These are phyloP conservation scores for Didymella pinodella DNA, from an alignment of 2,329 filamentous ascomycete species.

Conservation along the genomic window DNA sequence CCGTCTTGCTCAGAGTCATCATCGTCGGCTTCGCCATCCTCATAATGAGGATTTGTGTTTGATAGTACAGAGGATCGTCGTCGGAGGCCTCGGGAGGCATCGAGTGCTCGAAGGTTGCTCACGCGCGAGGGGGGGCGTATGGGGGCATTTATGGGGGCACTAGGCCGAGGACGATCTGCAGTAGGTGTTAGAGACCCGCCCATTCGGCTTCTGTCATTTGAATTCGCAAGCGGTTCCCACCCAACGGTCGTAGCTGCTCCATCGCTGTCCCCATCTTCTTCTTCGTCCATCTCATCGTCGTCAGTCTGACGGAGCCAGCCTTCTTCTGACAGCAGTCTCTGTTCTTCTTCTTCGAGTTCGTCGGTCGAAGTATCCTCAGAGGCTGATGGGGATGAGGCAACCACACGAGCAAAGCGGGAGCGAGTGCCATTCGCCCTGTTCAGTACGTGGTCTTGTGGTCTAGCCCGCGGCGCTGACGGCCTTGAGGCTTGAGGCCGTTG, in stretches of 20 bases:
- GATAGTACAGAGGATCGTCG: constrained; percentile 50
- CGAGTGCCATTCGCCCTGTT: constrained; percentile 48
- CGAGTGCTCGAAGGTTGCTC: constrained; percentile 42
- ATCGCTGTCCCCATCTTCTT: constrained; percentile 53
- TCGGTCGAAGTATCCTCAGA: constrained; percentile 48
- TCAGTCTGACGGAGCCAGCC: constrained; percentile 52
- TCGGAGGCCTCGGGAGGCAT: constrained; percentile 50
- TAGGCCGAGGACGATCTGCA: constrained; percentile 55
- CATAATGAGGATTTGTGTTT: constrained; percentile 47
- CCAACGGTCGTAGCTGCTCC: constrained; percentile 55
- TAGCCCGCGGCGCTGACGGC: constrained; percentile 33
- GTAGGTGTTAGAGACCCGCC: constrained; percentile 58
- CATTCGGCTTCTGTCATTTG: constrained; percentile 55
- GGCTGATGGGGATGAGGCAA: constrained; percentile 43
- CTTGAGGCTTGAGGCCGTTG: constrained; percentile 43
- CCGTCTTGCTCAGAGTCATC: constrained; percentile 53
- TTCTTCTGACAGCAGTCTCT: constrained; percentile 45
- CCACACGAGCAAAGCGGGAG: constrained; percentile 29
- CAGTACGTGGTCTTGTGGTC: constrained; percentile 40
- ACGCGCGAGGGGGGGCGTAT: constrained; percentile 52
- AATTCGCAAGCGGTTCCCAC: constrained; percentile 56
- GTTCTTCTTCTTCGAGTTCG: constrained; percentile 52
- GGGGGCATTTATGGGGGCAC: constrained; percentile 48
- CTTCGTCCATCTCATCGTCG: constrained; percentile 50
- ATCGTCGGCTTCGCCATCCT: constrained; percentile 54